These are phyloP conservation scores for Boehmeria nivea DNA, from an alignment of 306 rosid genomes.

Conservation along the genomic window DNA sequence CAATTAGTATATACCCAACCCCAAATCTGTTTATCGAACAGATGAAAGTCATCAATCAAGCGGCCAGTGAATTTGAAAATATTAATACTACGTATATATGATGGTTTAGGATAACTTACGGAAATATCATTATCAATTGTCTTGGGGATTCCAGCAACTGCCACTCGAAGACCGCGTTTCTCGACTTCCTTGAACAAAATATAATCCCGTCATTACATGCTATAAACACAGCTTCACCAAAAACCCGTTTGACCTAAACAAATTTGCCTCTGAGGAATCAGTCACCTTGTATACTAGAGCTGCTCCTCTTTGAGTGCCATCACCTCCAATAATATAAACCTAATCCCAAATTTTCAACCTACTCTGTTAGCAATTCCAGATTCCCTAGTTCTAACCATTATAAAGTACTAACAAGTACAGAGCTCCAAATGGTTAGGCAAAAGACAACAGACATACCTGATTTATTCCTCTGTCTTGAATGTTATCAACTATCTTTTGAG, in stretches of 20 bases:
- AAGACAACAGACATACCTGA: conserved; percentile 50
- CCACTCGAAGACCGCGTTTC: conserved; percentile 82
- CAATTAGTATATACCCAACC: too few species aligned
- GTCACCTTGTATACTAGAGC: conserved; percentile 70
- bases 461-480: conserved; percentile 85
- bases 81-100: background rate
- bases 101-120: conserved; percentile 46
- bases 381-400: conserved; percentile 4
- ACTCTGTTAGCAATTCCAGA: background rate
- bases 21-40: too few species aligned
- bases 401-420: conserved; percentile 3
- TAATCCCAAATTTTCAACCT: conserved; percentile 25
- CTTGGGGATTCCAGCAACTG: conserved; percentile 95
- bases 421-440: conserved; percentile 10
- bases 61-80: background rate
- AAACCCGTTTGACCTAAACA: conserved; percentile 21
- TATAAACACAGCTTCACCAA: conserved; percentile 15
- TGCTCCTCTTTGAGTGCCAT: conserved; percentile 96
- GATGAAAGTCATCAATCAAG: background rate
- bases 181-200: conserved; percentile 74
- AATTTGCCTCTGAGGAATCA: conserved; percentile 12
- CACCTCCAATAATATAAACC: conserved; percentile 97
- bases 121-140: conserved; percentile 95
- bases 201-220: conserved; percentile 25
- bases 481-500: conserved; percentile 91